Evolutionary conservation across 305 asterid species (phyloP), one percentile per base, ranked within the genome.

Genomic region (Fraxinus nigra): DNA sequence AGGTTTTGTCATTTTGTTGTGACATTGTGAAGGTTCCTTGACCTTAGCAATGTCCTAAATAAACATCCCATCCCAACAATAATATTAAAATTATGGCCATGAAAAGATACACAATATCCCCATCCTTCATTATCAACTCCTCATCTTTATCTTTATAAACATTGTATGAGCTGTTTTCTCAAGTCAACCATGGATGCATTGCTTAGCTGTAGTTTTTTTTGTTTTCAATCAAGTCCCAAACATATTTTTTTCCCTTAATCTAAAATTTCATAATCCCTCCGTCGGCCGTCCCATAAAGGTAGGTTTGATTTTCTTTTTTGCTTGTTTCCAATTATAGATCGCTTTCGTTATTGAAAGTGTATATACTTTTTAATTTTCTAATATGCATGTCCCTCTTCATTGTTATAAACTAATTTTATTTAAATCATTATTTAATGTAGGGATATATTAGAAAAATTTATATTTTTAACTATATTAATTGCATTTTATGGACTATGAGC

Each of bases 111-210:
- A 48, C 61, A 51, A 86, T 84, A 85, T 84, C 85, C 3, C 75
- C 77, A 82, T 79, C 78, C 84, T 32, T 78, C 84, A 88, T 86
- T 84, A 86, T 84, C 81, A 72, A 77, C 81, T 82, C 81, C 75
- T 80, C 84, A 78, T 40, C 75, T 87, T 63, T 84, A 81, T 84
- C 85, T 79, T 80, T n/a, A 85, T 83, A 7, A 75, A 43, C 65
- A 33, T 37, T 85, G 40, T 20, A 9, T 87, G 87, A 86, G 88
- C 84, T 85, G 88, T 85, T 84, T 40, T 84, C 73, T 74, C 85
- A 61, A 81, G 89, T 83, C 91, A 88, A 88, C 91, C 78, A 79
- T 82, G 67, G 79, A 61, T 83, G 67, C 85, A 79, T 76, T 79
- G 90, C 85, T 85, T 81, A 83, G 88, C 78, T 85, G 90, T 85